phyloP scores from a whole-genome alignment of 164 flowering plant genomes.

The Brasenia schreberi region DNA sequence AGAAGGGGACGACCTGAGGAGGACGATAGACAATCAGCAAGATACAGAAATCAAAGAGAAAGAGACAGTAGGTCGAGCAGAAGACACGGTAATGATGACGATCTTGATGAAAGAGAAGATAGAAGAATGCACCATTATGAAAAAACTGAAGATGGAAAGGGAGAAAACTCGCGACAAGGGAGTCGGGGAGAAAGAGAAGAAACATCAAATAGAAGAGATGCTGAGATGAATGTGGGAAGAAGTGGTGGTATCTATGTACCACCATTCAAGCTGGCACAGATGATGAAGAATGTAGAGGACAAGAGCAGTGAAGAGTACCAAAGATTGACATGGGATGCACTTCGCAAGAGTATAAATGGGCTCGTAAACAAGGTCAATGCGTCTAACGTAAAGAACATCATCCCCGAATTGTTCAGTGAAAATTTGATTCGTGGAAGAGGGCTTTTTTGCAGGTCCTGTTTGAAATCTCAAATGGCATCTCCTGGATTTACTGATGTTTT shows the following conservation, averaged over 20 bases:
- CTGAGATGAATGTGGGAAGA: conserved; percentile 29
- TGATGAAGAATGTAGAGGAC: conserved; percentile 82
- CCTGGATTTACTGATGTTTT: conserved; percentile 90
- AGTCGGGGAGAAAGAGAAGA: conserved; percentile 7
- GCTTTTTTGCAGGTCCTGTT: conserved; percentile 82
- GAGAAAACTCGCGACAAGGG: not conserved
- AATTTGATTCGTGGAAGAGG: conserved; percentile 90
- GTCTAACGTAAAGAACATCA: conserved; percentile 69
- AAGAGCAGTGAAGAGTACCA: conserved; percentile 81
- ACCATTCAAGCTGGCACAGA: conserved; percentile 73
- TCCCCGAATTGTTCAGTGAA: conserved; percentile 81
- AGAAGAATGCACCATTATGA: not conserved
- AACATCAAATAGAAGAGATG: conserved; percentile 7
- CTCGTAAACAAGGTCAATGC: conserved; percentile 94
- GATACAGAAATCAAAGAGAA: not conserved
- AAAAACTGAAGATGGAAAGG: not conserved
- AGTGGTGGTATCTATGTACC: conserved; percentile 95
- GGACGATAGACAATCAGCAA: not conserved
- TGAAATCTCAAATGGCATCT: conserved; percentile 98
- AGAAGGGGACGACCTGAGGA: not conserved
- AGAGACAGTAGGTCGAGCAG: not conserved
- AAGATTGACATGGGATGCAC: conserved; percentile 92
- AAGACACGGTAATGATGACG: not conserved
- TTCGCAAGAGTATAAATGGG: conserved; percentile 90
- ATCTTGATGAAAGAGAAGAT: not conserved